phyloP scores from a whole-genome alignment of 1,284 basidiomycete species.

The Marasmius tenuissimus region DNA sequence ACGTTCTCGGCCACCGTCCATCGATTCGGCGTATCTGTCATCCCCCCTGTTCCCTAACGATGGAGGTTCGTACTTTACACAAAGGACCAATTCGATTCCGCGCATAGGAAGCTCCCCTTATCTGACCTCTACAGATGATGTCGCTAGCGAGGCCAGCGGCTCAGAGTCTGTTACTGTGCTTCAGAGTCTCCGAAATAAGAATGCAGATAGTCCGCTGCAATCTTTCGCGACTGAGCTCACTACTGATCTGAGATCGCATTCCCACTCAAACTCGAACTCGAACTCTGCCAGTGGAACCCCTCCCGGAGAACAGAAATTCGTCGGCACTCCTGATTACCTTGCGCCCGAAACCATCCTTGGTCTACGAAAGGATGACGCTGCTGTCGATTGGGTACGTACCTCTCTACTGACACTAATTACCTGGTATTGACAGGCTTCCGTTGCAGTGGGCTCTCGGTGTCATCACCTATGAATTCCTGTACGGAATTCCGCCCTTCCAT shows the following conservation, averaged over 20 bases:
- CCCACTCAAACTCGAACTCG: slow-evolving; percentile 49
- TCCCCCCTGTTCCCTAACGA: slow-evolving; percentile 65
- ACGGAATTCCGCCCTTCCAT: slow-evolving; percentile 97
- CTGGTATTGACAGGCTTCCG: slow-evolving; percentile 15
- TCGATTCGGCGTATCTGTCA: slow-evolving; percentile 79
- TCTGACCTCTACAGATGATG: slow-evolving; percentile 72
- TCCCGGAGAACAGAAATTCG: slow-evolving; percentile 88
- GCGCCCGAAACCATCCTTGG: slow-evolving; percentile 97
- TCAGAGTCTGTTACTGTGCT: slow-evolving; percentile 69
- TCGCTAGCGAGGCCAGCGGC: slow-evolving; percentile 68
- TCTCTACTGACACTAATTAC: slow-evolving; percentile 7
- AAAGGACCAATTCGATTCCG: slow-evolving; percentile 56
- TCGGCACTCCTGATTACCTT: slow-evolving; percentile 96
- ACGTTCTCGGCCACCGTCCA: slow-evolving; percentile 75
- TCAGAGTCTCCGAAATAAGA: slow-evolving; percentile 56
- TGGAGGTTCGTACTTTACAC: slow-evolving; percentile 82
- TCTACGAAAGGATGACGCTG: slow-evolving; percentile 91
- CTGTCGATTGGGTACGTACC: slow-evolving; percentile 89
- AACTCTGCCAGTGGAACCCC: slow-evolving; percentile 56
- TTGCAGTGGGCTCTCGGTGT: slow-evolving; percentile 94
- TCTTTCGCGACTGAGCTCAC: slow-evolving; percentile 83
- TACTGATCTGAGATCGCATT: slow-evolving; percentile 72
- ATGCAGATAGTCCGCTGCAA: slow-evolving; percentile 73
- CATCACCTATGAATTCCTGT: slow-evolving; percentile 98
- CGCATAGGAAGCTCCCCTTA: slow-evolving; percentile 65